A percentile compares a stretch with the other conserved stretches of the same genome.
phyloP scores from a whole-genome alignment of 495 filamentous ascomycete species.

The Massariosphaeria phaeospora region DNA sequence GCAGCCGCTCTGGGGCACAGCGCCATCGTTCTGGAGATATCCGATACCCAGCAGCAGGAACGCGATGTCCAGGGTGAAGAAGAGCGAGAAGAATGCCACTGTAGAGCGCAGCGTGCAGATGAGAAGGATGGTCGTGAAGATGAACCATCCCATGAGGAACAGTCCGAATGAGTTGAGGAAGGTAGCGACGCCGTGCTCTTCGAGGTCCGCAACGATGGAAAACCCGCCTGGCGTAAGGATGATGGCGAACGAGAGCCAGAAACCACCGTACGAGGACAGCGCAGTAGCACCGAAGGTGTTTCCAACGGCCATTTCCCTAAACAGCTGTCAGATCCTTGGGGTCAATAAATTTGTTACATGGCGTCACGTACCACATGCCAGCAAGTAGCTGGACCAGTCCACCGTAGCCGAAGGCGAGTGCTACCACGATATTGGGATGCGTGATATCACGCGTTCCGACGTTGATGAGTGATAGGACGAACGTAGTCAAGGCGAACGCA shows the following conservation, averaged over 20 bases:
- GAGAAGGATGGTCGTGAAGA: constrained; percentile 88
- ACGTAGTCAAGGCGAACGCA: constrained; percentile 94
- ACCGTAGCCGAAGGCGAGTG: constrained; percentile 44
- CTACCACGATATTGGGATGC: constrained; percentile 42
- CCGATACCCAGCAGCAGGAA: constrained; percentile 82
- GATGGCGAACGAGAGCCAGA: constrained; percentile 92
- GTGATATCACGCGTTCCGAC: constrained; percentile 56
- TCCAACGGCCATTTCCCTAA: constrained; percentile 95
- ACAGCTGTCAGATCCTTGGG: not conserved
- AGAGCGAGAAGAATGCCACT: constrained; percentile 91
- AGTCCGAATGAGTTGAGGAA: constrained; percentile 72
- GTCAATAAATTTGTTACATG: not conserved
- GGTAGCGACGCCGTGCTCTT: constrained; percentile 39
- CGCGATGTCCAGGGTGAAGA: constrained; percentile 87
- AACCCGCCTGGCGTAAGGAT: constrained; percentile 49
- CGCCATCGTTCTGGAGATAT: constrained; percentile 54
- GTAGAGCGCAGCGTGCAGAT: constrained; percentile 89
- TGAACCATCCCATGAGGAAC: constrained; percentile 93
- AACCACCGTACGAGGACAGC: constrained; percentile 92
- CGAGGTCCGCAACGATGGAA: constrained; percentile 36
- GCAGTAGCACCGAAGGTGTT: constrained; percentile 97
- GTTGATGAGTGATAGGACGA: constrained; percentile 86
- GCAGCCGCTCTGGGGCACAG: constrained; percentile 47
- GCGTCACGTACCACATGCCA: constrained; percentile 86
- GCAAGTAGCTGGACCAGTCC: constrained; percentile 88